Evolutionary conservation across 2,329 filamentous ascomycete genomes (phyloP), one percentile per base, ranked within the genome.

Genomic region (Fulvia fulva): DNA sequence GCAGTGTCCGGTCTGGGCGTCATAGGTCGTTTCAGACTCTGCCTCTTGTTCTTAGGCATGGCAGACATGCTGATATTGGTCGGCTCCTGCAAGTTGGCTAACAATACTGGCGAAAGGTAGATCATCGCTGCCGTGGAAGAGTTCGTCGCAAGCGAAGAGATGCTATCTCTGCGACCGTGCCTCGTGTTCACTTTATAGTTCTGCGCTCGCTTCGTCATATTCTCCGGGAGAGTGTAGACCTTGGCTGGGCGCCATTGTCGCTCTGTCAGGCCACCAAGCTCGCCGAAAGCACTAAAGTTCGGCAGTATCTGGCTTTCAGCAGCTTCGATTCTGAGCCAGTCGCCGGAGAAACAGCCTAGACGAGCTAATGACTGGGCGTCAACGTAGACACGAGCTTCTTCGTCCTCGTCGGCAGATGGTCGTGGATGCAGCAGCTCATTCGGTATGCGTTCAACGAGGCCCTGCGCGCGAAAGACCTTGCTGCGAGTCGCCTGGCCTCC

Each of bases 311-410:
- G 88, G 70, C 91, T 90, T 64, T 89, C 83, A 0, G 89, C 83
- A 5, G 85, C 81, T 75, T 96, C 91, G 11, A 97, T 80, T 22
- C 88, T 87, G 11, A 96, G 91, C 94, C 94, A 99, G 70, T 99
- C 94, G 28, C 94, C 94, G 0, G 93, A 97, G 71, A 99, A 99
- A 73, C 93, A 97, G 16, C 93, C 92, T 55, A 99, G 88, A 66
- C 92, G 91, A 14, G 90, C 88, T 21, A 99, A 76, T 1, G 90
- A 90, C 57, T 85, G 87, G 7, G 95, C 88, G 67, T 97, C 91
- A 5, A 99, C 92, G 68, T 93, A 99, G 1, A 97, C 83, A 50
- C 94, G 86, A 1, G 90, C 87, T 66, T 88, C 85, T 66, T 95
- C 88, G 64, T 96, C 91, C 61, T 99, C 94, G 60, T 97, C 91